Evolutionary conservation across 1,284 basidiomycete genomes (phyloP), one percentile per base, ranked within the genome.

Genomic region (Marasmius tenuissimus): DNA sequence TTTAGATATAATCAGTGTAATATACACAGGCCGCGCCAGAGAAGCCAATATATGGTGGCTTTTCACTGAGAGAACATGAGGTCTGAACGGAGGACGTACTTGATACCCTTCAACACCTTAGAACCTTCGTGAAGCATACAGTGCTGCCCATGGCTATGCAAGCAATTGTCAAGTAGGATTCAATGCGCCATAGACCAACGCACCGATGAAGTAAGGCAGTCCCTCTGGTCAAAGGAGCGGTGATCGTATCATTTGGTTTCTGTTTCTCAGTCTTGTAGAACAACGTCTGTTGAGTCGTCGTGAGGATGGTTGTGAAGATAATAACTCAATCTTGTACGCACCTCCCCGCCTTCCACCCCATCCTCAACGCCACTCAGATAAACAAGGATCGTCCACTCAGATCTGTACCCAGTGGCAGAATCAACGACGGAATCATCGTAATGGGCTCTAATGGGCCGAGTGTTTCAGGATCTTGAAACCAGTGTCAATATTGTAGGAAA

Each of bases 41-140:
- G 27, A 27, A 27, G 27, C 27, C 27, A 27, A 27, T 27, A 4
- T 2, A 27, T 27, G 27, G 27, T 27, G 27, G 27, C 27, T 27
- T 27, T 54, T 54, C 14, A 54, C 20, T 12, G 27, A n/a, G 20
- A 40, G 40, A 60, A 60, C 59, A 60, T 60, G 6, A 60, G 51
- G 38, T 60, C 59, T 37, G 59, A 60, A 14, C 59, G 59, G 35
- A 60, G 59, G 7, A 60, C 59, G 18, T 60, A 60, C 33, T 60
- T 60, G 39, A 38, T 49, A 48, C 59, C 92, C 53, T 80, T 81
- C 16, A 73, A 72, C 11, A 94, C 89, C 38, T 79, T 75, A 2
- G 87, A 86, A 4, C 92, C 92, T 76, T 93, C 91, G 68, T 94
- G 92, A 40, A 91, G 74, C 73, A 93, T 74, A 69, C 92, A 94